phyloP scores from a whole-genome alignment of 306 rosid genomes.

The Dicorynia guianensis region DNA sequence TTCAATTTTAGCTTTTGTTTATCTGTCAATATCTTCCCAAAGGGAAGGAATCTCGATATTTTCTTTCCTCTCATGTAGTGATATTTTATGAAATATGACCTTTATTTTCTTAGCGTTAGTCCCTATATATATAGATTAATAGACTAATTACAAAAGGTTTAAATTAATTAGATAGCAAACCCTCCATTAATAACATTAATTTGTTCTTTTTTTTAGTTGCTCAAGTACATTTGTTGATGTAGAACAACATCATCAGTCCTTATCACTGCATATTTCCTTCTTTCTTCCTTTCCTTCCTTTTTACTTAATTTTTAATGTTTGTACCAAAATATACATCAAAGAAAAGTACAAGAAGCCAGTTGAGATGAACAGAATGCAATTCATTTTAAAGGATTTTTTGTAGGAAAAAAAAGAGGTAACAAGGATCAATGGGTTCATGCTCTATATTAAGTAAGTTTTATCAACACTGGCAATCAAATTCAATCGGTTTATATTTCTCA shows the following conservation, averaged over 20 bases:
- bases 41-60: conserved; percentile 55
- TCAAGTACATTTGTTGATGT: conserved; percentile 25
- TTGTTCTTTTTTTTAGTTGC: too few species aligned
- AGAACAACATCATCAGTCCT: conserved; percentile 42
- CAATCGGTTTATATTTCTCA: too few species aligned
- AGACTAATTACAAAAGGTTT: not conserved
- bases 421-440: not conserved
- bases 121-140: not conserved
- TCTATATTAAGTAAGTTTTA: not conserved
- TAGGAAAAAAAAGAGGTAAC: too few species aligned
- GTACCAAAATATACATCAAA: not conserved
- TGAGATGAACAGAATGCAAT: conserved; percentile 3
- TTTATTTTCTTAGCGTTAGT: too few species aligned
- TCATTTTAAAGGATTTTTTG: not conserved
- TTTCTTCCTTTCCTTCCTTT: not conserved
- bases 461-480: not conserved
- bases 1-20: not conserved
- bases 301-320: conserved; percentile 11
- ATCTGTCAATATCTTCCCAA: conserved; percentile 49
- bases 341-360: not conserved
- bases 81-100: not conserved
- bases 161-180: conserved; percentile 12
- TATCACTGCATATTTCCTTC: conserved; percentile 12
- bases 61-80: conserved; percentile 36
- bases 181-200: not conserved